Base-by-base conservation (phyloP, 1,139 yeast species). In the Hansenula sp. region DNA sequence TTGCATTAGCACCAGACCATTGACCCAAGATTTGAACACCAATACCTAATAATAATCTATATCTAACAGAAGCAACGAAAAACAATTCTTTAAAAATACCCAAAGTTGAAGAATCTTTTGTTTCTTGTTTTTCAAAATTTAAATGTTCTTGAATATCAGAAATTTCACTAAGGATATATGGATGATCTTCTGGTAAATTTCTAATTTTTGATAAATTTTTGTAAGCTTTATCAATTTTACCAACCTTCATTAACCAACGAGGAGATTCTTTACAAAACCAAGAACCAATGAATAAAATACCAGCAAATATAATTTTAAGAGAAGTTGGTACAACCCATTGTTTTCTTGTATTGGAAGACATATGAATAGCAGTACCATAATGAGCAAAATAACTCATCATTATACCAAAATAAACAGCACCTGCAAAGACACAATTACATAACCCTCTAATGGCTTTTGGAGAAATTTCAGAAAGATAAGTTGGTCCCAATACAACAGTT, bases 1-100 rank as follows among this genome's bases (percentile, higher is more conserved):
- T 60, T 7, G 82, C 73, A 48, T 73, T 74, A 9, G 82, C 78
- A 39, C 82, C 82, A 18, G 77, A 68, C 83, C 83, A 78, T 61
- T 78, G 83, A 29, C 77, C 79, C 37, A 78, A 61, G 16, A 78
- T 36, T 57, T 78, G 84, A 27, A 73, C 65, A 38, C 60, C 47
- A 36, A 66, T 53, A 25, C 75, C 68, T 37, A 77, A 55, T 31
- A 71, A 57, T 48, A 77, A 66, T 57, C 79, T 64, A 57, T 73
- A 74, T 43, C 75, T 61, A 45, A 72, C 64, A n/a, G 79, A 68
- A 38, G 61, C 63, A 30, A 63, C 66, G 2, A 60, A 40, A 24
- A 69, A 41, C 24, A 74, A 51, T 39, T 71, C 71, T 41, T 56
- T 62, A 29, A 69, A 38, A 36, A 58, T 49, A 14, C 55, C 55